Evolutionary conservation across 148 eudicot genomes (phyloP), one percentile per base, ranked within the genome.

Genomic region (Persicaria maculosa): DNA sequence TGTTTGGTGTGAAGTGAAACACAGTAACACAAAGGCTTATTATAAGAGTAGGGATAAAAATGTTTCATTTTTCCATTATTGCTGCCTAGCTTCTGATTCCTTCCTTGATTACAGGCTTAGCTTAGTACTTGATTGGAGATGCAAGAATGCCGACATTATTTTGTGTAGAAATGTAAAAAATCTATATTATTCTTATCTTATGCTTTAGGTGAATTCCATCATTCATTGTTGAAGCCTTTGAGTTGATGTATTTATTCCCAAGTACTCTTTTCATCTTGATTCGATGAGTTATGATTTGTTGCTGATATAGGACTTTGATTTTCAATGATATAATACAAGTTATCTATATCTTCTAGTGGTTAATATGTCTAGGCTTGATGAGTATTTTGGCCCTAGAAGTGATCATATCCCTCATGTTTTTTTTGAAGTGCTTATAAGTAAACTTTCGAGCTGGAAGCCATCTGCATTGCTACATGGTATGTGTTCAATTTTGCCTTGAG

Each of bases 381-480:
- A 36, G 17, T 64, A 17, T 64, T 64, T 40, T 19, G 5, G 46
- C 44, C 45, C 17, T 12, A 40, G 45, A 25, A n/a, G 31, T 70
- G 73, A 44, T n/a, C 52, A 46, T 70, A 47, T 20, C 16, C 50
- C 10, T 19, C 17, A 44, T 44, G 1, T n/a, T 40, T 68, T 46
- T 14, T 70, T 45, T 70, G 16, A 70, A 64, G 44, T 36, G 69
- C 69, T 12, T 64, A 64, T 64, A 40, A 36, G 17, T 64, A 11
- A 45, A 40, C 6, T 4, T 1, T n/a, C n/a, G n/a, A n/a, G n/a
- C n/a, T n/a, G n/a, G n/a, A n/a, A n/a, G n/a, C n/a, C n/a, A n/a
- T n/a, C 86, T 61, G 57, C 83, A 9, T 50, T 75, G 0, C 73
- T 83, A n/a, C 86, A 83, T 44, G 86, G 86, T 83, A 83, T 36